Percentiles rank a stretch among this genome's conserved stretches.
Evolutionary conservation across 495 filamentous ascomycete genomes (phyloP).

Genomic region (Aspergillus campestris): DNA sequence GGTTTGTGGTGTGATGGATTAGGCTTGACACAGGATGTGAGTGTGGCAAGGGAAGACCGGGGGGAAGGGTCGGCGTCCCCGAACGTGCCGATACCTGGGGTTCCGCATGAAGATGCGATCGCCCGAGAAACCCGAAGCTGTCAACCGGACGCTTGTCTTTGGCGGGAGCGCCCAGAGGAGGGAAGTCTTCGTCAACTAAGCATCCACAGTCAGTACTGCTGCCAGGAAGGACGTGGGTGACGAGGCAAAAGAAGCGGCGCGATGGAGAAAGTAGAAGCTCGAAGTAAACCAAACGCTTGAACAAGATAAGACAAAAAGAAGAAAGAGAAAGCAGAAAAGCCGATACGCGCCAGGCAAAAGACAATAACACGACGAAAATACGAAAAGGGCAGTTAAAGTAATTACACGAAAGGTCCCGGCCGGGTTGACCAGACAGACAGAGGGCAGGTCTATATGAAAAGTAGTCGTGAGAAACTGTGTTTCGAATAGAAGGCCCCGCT

Average conservation of each 20-base stretch:
- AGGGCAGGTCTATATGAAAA: conserved; percentile 38
- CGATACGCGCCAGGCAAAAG: conserved; percentile 1
- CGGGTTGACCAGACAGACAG: conserved; percentile 21
- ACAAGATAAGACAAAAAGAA: neutral
- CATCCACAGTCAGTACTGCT: conserved; percentile 16
- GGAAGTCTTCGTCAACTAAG: conserved; percentile 45
- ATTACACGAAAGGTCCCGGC: conserved; percentile 30
- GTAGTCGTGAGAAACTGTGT: conserved; percentile 44
- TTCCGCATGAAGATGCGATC: conserved; percentile 31
- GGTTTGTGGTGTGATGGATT: conserved; percentile 27
- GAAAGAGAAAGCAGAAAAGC: conserved; percentile 4
- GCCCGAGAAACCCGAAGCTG: conserved; percentile 38
- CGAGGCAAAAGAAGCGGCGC: conserved; percentile 1
- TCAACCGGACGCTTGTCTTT: conserved; percentile 33
- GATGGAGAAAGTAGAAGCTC: conserved; percentile 3
- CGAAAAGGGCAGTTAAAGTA: conserved; percentile 23
- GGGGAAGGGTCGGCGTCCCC: conserved; percentile 54
- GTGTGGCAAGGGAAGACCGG: conserved; percentile 54
- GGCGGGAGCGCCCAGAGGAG: conserved; percentile 33
- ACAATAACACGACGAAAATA: conserved; percentile 17
- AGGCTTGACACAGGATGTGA: conserved; percentile 39
- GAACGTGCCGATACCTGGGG: conserved; percentile 27
- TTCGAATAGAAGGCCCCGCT: conserved; percentile 44
- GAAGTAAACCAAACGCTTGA: neutral
- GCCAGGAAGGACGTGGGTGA: conserved; percentile 12